A percentile compares a stretch with the other conserved stretches of the same genome.
Conservation (phyloP, 768 basidiomycete genomes). For the Trichaptum fuscoviolaceum region DNA sequence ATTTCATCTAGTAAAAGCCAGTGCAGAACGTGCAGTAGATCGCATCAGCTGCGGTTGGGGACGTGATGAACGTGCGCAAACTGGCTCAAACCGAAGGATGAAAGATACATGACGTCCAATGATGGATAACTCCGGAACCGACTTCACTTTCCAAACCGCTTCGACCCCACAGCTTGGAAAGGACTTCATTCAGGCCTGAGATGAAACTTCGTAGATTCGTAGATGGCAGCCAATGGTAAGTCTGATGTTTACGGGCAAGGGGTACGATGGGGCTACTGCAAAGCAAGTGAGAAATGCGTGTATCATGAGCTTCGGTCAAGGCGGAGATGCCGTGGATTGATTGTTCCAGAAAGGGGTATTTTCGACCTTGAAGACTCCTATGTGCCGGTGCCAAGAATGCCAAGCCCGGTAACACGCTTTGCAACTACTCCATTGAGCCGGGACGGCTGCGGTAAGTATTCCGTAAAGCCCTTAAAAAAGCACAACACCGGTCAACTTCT, state of each 20-base stretch:
- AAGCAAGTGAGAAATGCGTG: neutral
- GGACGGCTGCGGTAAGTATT: neutral
- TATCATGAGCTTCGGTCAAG: neutral
- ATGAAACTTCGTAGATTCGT: neutral
- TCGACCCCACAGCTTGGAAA: neutral
- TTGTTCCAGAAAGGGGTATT: neutral
- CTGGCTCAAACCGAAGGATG: neutral
- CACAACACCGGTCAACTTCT: neutral
- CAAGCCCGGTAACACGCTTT: neutral
- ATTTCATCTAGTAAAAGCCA: neutral
- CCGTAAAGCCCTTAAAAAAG: neutral
- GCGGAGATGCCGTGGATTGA: neutral
- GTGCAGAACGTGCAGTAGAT: neutral
- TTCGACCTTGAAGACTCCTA: neutral
- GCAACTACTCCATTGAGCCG: neutral
- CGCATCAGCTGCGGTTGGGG: neutral
- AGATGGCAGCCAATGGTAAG: neutral
- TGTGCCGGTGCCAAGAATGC: neutral
- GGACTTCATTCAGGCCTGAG: neutral
- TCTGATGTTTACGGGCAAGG: neutral
- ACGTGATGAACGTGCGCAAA: neutral
- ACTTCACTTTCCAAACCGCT: neutral
- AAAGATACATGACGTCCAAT: neutral
- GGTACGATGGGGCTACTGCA: neutral
- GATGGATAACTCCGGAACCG: neutral